A percentile compares a stretch with the other conserved stretches of the same genome.
These are phyloP conservation scores for Colletotrichum tropicicola DNA, from an alignment of 2,329 filamentous ascomycete genomes.

Conservation along the genomic window DNA sequence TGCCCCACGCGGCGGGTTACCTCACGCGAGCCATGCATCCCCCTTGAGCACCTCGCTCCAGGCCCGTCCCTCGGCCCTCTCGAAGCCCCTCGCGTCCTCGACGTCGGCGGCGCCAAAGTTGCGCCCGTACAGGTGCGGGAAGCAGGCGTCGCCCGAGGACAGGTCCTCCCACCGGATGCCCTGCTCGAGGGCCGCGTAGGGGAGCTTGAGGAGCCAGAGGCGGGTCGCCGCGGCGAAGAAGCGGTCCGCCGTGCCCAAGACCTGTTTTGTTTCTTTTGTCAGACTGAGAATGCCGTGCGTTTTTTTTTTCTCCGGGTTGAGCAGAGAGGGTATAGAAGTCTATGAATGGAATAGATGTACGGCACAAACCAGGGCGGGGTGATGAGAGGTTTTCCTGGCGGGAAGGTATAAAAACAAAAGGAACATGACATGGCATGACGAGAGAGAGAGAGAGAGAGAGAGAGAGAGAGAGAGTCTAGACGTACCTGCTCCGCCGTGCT, in stretches of 20 bases:
- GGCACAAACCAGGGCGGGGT: too few relatives aligned
- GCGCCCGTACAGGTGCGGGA: slow-evolving; percentile 63
- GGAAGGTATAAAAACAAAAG: too few relatives aligned
- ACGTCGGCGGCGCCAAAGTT: slow-evolving; percentile 65
- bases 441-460: background rate
- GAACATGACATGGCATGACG: too few relatives aligned
- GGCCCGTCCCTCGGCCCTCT: slow-evolving; percentile 48
- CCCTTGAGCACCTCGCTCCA: slow-evolving; percentile 57
- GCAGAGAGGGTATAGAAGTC: too few relatives aligned
- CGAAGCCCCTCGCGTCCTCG: slow-evolving; percentile 54
- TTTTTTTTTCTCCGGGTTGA: too few relatives aligned
- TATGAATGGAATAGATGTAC: too few relatives aligned
- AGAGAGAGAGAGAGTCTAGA: background rate
- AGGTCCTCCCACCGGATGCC: slow-evolving; percentile 66
- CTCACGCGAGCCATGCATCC: slow-evolving; percentile 47
- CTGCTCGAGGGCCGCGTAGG: slow-evolving; percentile 52
- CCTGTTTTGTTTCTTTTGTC: slow-evolving; percentile 37
- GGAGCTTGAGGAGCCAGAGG: slow-evolving; percentile 64
- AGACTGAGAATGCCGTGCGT: too few relatives aligned
- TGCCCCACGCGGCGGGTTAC: too few relatives aligned
- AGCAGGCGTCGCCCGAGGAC: slow-evolving; percentile 53
- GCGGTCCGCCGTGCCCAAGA: slow-evolving; percentile 53
- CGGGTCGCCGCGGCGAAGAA: slow-evolving; percentile 50
- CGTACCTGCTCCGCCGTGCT: slow-evolving; percentile 64
- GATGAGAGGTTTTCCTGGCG: too few relatives aligned